These are phyloP conservation scores for Apium graveolens DNA, from an alignment of 129 eudicot species.

Conservation along the genomic window DNA sequence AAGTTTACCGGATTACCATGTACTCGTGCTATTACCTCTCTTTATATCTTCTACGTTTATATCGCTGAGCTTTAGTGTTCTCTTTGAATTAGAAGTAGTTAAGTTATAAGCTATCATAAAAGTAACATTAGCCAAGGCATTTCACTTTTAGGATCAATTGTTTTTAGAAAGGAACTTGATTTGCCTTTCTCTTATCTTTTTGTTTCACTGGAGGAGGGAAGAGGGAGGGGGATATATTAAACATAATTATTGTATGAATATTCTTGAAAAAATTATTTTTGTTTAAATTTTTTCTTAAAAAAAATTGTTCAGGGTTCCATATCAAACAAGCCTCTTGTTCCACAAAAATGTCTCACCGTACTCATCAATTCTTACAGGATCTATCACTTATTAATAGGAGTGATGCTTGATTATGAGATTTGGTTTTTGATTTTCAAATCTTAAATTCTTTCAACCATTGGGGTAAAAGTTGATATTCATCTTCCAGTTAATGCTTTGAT, in stretches of 20 bases:
- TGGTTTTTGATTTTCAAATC: too few species aligned
- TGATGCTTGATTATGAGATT: too few species aligned
- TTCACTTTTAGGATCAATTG: neutral
- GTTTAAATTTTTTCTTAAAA: neutral
- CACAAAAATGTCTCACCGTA: too few species aligned
- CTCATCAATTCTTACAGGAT: too few species aligned
- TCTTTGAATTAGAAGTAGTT: neutral
- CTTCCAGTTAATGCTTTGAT: too few species aligned
- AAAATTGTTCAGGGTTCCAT: too few species aligned
- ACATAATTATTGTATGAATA: neutral
- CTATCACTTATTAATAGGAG: too few species aligned
- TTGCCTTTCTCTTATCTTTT: neutral
- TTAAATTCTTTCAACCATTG: too few species aligned
- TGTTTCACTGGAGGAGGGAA: neutral
- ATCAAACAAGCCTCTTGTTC: too few species aligned
- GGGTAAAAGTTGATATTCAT: too few species aligned
- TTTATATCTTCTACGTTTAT: neutral
- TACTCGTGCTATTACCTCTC: neutral
- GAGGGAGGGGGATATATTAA: too few species aligned
- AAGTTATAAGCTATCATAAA: neutral
- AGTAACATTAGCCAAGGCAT: neutral
- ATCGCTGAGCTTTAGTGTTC: neutral
- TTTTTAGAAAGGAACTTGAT: neutral
- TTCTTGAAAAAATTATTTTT: neutral
- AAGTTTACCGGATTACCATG: neutral